A percentile compares a stretch with the other conserved stretches of the same genome.
phyloP scores from a whole-genome alignment of 179 eudicot genomes.

The Pouteria campechiana region DNA sequence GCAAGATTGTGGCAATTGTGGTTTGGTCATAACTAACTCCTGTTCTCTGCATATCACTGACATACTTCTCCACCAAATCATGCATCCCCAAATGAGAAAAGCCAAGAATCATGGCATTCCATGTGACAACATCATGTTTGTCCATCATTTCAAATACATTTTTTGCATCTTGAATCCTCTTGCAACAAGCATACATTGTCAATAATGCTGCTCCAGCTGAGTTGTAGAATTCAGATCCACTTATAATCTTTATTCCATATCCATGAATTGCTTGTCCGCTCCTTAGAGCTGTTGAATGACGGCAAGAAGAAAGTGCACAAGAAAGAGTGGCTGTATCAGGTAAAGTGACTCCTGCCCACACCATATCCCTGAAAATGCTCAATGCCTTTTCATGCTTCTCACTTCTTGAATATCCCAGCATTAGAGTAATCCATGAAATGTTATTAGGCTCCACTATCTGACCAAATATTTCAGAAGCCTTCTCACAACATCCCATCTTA shows the following conservation, averaged over 20 bases:
- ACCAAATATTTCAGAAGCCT: conserved; percentile 29
- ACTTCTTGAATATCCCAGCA: conserved; percentile 35
- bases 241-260: conserved; percentile 27
- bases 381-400: conserved; percentile 27
- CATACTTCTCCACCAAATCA: conserved; percentile 17
- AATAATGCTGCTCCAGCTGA: conserved; percentile 46
- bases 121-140: conserved; percentile 30
- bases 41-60: conserved; percentile 21
- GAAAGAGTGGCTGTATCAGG: conserved; percentile 41
- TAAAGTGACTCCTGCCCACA: conserved; percentile 5
- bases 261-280: conserved; percentile 41
- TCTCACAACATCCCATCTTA: conserved; percentile 34
- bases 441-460: conserved; percentile 33
- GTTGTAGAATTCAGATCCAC: conserved; percentile 12
- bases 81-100: conserved; percentile 19
- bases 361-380: conserved; percentile 30
- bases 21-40: conserved; percentile 22
- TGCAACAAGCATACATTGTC: conserved; percentile 24
- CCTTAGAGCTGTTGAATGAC: conserved; percentile 19
- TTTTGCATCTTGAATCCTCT: conserved; percentile 15
- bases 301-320: conserved; percentile 30
- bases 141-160: conserved; percentile 37
- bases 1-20: conserved; percentile 36
- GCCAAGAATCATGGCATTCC: conserved; percentile 42
- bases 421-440: conserved; percentile 51